phyloP scores from a whole-genome alignment of 2,329 filamentous ascomycete genomes.

The Alternaria infectoria region DNA sequence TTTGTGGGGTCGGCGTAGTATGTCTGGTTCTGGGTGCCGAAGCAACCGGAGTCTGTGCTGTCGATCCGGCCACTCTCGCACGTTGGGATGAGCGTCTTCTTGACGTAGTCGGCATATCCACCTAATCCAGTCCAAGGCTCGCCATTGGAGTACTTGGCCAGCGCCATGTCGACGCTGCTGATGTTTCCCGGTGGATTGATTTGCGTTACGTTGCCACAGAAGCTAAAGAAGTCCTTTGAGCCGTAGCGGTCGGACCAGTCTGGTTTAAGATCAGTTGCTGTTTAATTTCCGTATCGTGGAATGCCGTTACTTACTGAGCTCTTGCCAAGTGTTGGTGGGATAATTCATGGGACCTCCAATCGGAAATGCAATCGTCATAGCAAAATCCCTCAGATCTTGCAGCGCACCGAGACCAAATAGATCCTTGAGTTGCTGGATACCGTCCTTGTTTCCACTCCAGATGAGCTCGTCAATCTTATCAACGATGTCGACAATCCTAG shows the following conservation, averaged over 20 bases:
- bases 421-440: constrained; percentile 55
- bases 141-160: constrained; percentile 58
- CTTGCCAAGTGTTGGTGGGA: constrained; percentile 61
- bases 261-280: not conserved
- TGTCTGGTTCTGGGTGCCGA: constrained; percentile 51
- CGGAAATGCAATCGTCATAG: constrained; percentile 57
- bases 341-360: constrained; percentile 58
- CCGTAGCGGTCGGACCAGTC: constrained; percentile 54
- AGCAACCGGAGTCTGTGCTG: constrained; percentile 52
- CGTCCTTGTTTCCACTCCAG: constrained; percentile 49
- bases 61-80: constrained; percentile 54
- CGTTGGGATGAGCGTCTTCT: constrained; percentile 52
- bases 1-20: constrained; percentile 56
- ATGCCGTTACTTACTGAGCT: constrained; percentile 44
- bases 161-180: constrained; percentile 53
- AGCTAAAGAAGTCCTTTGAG: constrained; percentile 58
- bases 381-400: constrained; percentile 56
- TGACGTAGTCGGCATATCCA: constrained; percentile 60
- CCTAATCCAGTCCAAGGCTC: constrained; percentile 59
- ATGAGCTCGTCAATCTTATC: constrained; percentile 59
- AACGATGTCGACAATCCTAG: constrained; percentile 57
- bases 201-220: constrained; percentile 61
- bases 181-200: constrained; percentile 53
- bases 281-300: not conserved
- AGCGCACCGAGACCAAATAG: constrained; percentile 57